These are phyloP conservation scores for Plasmodium malariae DNA, from an alignment of 169 alveolate species.

Conservation along the genomic window DNA sequence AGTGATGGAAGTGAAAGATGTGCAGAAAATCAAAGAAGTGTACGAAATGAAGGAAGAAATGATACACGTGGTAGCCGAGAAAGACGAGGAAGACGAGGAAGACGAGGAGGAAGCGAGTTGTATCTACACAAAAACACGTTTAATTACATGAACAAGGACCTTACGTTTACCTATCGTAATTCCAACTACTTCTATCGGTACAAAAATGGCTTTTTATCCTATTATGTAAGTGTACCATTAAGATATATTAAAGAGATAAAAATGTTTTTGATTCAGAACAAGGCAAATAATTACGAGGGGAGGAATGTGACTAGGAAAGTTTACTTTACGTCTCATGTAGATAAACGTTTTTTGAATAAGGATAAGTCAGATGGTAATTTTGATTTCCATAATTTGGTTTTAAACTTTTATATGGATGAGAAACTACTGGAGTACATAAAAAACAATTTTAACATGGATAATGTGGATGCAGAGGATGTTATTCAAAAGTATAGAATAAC, in stretches of 20 bases:
- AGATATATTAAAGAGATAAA: slow-evolving; percentile 31
- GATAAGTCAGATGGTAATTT: slow-evolving; percentile 9
- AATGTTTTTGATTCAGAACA: slow-evolving; percentile 35
- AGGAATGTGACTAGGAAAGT: slow-evolving; percentile 1
- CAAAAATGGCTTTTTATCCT: slow-evolving; percentile 43
- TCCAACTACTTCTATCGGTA: slow-evolving; percentile 37
- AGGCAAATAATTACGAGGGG: not conserved
- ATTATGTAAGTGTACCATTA: slow-evolving; percentile 51
- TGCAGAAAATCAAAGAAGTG: too few relatives aligned
- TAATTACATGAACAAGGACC: slow-evolving; percentile 34
- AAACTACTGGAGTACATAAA: slow-evolving; percentile 26
- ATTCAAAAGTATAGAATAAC: slow-evolving; percentile 20
- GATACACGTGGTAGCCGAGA: not conserved
- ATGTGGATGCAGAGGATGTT: not conserved
- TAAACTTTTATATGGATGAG: slow-evolving; percentile 13
- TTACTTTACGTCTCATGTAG: slow-evolving; percentile 27
- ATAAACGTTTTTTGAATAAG: not conserved
- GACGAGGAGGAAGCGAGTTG: slow-evolving; percentile 21
- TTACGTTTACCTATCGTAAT: slow-evolving; percentile 43
- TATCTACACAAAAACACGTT: slow-evolving; percentile 41
- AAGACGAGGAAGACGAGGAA: not conserved
- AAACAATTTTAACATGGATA: slow-evolving; percentile 25
- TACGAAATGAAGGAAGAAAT: not conserved
- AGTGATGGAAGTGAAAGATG: not conserved
- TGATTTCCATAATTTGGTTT: not conserved